Evolutionary conservation across 257 asterid genomes (phyloP).

Genomic region (Sherardia arvensis): DNA sequence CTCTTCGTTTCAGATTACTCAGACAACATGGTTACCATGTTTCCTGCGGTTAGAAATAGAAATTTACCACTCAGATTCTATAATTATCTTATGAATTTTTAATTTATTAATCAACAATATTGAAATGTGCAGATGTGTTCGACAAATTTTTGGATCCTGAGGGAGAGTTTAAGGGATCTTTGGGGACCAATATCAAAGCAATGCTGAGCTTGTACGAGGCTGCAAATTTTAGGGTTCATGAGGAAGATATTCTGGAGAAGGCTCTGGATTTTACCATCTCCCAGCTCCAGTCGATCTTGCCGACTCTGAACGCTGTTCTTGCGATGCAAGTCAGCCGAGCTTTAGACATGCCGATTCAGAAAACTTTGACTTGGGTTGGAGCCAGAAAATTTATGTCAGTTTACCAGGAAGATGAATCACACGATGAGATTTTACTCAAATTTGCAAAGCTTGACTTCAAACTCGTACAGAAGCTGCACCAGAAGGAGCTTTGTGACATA

Average conservation of each 20-base stretch:
- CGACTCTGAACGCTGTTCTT: neutral
- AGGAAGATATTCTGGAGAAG: constrained; percentile 18
- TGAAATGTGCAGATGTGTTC: constrained; percentile 18
- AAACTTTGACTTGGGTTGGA: constrained; percentile 14
- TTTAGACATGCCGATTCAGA: constrained; percentile 15
- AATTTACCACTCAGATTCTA: too few species aligned
- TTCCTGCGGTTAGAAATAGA: constrained; percentile 6
- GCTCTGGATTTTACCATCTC: constrained; percentile 16
- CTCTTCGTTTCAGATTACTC: constrained; percentile 18
- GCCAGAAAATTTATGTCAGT: constrained; percentile 16
- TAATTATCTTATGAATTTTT: too few species aligned
- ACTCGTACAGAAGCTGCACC: constrained; percentile 18
- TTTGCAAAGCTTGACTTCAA: constrained; percentile 29
- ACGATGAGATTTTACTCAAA: neutral
- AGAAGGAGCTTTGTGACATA: constrained; percentile 12
- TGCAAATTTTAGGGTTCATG: constrained; percentile 12
- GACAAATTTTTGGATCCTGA: constrained; percentile 16
- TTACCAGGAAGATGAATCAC: constrained; percentile 17
- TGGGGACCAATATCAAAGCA: constrained; percentile 7
- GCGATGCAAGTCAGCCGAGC: constrained; percentile 11
- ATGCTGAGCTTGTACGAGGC: constrained; percentile 31
- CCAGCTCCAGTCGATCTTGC: constrained; percentile 4
- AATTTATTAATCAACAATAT: too few species aligned
- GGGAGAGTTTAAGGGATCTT: constrained; percentile 13
- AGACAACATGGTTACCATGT: constrained; percentile 13